Base-by-base conservation (phyloP, 2,329 filamentous ascomycete genomes). In the Penicillium hesseltinei region DNA sequence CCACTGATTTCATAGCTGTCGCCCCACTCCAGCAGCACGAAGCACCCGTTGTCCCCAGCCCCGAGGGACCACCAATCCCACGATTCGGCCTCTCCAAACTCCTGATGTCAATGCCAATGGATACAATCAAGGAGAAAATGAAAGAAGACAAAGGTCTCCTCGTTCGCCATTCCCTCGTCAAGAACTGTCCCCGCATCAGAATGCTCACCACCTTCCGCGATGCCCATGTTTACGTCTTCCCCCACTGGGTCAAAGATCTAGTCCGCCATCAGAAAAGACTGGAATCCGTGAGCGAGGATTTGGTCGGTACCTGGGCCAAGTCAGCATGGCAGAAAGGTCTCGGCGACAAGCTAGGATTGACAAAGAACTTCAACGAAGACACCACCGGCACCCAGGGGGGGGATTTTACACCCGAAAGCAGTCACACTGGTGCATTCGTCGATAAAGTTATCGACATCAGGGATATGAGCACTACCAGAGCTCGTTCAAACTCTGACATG, bases 191-290 rank as follows among this genome's bases (percentile, higher is more conserved):
- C 2, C 46, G 31, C 5, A n/a, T 56, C 38, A 35, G 38, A n/a
- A 19, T 51, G 2, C 53, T 56, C 23, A 51, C 46, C 7, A 44
- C 36, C 15, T 44, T 45, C 29, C 53, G 53, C 9, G 53, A 56
- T 15, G 53, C 53, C 27, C 53, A 56, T 19, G 5, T 56, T 7
- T 56, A 56, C 46, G 25, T 51, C 21, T 44, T 56, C 17, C 53
- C 53, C 0, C 17, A 17, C 25, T 45, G 46, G 53, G 46, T 56
- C 8, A 51, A 50, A 29, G 39, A 56, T 10, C 46, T 56, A 17
- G 21, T 56, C 23, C 39, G 11, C 7, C 0, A 43, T 10, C 53
- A 56, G 9, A 35, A 1, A 1, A 50, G 29, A 33, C 46, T 56
- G 2, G 39, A 56, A 8, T 51, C 46, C 5, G 21, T 56, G 4